These are phyloP conservation scores for Paracorniculantispora psalliotae DNA, from an alignment of 2,329 filamentous ascomycete genomes.

Conservation along the genomic window DNA sequence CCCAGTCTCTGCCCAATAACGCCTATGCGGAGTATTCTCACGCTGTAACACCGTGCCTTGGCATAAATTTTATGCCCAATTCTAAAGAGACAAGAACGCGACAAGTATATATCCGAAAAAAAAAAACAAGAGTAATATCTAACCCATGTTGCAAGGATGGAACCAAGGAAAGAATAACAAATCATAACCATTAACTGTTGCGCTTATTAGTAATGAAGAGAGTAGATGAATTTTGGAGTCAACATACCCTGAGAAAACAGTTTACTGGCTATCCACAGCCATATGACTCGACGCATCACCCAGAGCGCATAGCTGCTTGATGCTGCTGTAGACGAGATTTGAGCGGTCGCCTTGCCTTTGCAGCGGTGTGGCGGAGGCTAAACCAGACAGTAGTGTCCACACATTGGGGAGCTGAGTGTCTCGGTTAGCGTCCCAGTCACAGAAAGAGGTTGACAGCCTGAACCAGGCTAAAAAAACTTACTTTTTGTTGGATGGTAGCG, in stretches of 20 bases:
- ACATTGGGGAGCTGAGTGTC: slow-evolving; percentile 13
- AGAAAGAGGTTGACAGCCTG: not conserved
- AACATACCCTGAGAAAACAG: not conserved
- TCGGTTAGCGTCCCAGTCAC: slow-evolving; percentile 8
- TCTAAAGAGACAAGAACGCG: not conserved
- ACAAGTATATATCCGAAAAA: not conserved
- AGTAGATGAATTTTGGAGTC: not conserved
- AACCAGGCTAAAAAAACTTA: slow-evolving; percentile 1
- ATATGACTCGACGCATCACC: slow-evolving; percentile 7
- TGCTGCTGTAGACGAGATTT: slow-evolving; percentile 13
- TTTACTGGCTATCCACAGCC: slow-evolving; percentile 6
- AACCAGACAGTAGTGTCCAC: slow-evolving; percentile 13
- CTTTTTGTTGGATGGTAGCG: slow-evolving; percentile 14
- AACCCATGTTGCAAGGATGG: not conserved
- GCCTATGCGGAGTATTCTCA: slow-evolving; percentile 10
- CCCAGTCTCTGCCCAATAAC: slow-evolving; percentile 1
- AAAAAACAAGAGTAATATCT: not conserved
- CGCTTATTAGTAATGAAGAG: not conserved
- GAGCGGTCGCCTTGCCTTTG: slow-evolving; percentile 14
- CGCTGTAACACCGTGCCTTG: slow-evolving; percentile 2
- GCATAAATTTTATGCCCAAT: not conserved
- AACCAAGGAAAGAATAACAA: not conserved
- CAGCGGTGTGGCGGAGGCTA: slow-evolving; percentile 13
- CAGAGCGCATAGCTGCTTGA: slow-evolving; percentile 15
- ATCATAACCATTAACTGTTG: not conserved